Evolutionary conservation across 768 basidiomycete genomes (phyloP).

Genomic region (Tylopilus vinaceipallidus): DNA sequence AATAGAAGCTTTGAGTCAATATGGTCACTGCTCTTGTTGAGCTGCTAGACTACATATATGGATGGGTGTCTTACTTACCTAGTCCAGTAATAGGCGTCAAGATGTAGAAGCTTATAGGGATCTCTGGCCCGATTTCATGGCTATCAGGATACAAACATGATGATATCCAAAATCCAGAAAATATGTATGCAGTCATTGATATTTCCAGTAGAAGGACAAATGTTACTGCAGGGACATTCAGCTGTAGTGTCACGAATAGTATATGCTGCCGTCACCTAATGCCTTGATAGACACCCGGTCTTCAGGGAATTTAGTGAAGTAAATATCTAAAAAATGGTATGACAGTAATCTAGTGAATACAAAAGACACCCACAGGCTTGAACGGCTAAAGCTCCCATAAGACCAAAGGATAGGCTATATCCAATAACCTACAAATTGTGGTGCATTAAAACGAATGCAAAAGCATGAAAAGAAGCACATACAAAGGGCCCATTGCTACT

Average conservation of each 20-base stretch:
- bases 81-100: slow-evolving; percentile 1
- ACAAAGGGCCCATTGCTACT: too few species aligned
- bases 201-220: slow-evolving; percentile 11
- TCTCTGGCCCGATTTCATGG: too few species aligned
- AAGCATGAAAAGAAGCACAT: too few species aligned
- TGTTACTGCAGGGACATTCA: slow-evolving; percentile 1
- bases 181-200: slow-evolving; percentile 8
- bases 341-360: too few species aligned
- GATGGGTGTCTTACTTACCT: too few species aligned
- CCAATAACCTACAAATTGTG: too few species aligned
- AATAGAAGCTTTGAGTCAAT: slow-evolving; percentile 19
- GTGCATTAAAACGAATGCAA: too few species aligned
- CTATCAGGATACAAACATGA: too few species aligned
- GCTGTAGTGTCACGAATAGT: background rate
- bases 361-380: slow-evolving; percentile 6
- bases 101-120: too few species aligned
- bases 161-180: slow-evolving; percentile 9
- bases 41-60: too few species aligned
- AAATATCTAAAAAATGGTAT: slow-evolving; percentile 12
- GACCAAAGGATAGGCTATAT: slow-evolving; percentile 9
- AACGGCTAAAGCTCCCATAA: slow-evolving; percentile 11
- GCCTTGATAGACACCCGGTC: slow-evolving; percentile 13
- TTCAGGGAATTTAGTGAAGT: slow-evolving; percentile 17
- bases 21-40: background rate
- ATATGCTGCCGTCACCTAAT: background rate